phyloP scores from a whole-genome alignment of 306 rosid genomes.

The Aeschynomene evenia region DNA sequence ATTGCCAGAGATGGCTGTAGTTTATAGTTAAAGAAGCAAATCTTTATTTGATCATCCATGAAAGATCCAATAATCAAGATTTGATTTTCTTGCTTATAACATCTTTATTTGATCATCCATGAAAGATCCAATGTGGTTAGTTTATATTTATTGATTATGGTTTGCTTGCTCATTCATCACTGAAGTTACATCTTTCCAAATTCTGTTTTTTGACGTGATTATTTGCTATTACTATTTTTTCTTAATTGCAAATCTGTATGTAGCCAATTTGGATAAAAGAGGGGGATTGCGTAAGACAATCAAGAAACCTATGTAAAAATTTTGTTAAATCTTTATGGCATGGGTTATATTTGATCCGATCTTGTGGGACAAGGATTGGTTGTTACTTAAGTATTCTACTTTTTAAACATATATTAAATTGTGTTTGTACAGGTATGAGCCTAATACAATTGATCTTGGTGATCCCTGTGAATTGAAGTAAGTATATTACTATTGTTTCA shows the following conservation, averaged over 20 bases:
- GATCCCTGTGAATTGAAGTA: constrained; percentile 86
- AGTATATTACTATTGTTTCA: constrained; percentile 37
- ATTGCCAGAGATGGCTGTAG: constrained; percentile 17
- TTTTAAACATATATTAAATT: constrained; percentile 20
- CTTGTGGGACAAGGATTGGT: too few relatives aligned
- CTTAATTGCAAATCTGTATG: background rate
- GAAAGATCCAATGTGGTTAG: too few relatives aligned
- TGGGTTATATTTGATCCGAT: background rate
- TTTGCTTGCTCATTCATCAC: constrained; percentile 10
- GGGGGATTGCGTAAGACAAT: background rate
- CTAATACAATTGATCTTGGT: constrained; percentile 92
- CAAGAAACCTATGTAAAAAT: too few relatives aligned
- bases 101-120: too few relatives aligned
- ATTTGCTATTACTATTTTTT: too few relatives aligned
- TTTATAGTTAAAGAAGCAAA: constrained; percentile 5
- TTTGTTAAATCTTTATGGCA: background rate
- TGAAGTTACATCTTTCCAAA: background rate
- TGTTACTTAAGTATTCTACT: too few relatives aligned
- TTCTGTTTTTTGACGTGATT: background rate
- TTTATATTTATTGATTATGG: background rate
- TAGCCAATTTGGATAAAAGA: too few relatives aligned
- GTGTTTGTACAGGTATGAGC: constrained; percentile 74
- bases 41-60: constrained; percentile 7
- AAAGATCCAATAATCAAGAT: constrained; percentile 9
- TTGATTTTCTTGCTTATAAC: background rate